Percentiles rank a stretch among this genome's conserved stretches.
These are phyloP conservation scores for Camillea tinctor DNA, from an alignment of 2,329 filamentous ascomycete genomes.

Conservation along the genomic window DNA sequence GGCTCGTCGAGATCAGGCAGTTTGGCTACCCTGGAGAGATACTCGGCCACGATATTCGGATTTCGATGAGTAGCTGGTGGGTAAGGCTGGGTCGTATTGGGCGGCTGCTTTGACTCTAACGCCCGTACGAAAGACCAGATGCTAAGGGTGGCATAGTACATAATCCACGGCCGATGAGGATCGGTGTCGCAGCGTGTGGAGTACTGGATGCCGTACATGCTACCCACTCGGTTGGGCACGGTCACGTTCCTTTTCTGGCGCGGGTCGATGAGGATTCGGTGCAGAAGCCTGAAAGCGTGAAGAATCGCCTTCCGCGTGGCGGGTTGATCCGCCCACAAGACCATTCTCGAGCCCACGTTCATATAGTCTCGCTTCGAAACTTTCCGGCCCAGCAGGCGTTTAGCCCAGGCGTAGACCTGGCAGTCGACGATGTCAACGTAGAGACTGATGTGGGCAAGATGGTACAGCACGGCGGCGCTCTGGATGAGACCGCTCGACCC, in stretches of 20 bases:
- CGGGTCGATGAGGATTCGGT: conserved; percentile 66
- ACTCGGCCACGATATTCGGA: conserved; percentile 39
- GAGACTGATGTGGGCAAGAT: conserved; percentile 84
- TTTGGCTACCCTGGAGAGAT: conserved; percentile 63
- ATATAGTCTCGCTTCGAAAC: conserved; percentile 74
- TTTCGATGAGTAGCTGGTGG: conserved; percentile 22
- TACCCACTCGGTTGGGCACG: conserved; percentile 25
- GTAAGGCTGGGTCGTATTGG: conserved; percentile 50
- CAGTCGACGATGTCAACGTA: conserved; percentile 88
- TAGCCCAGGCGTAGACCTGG: conserved; percentile 82
- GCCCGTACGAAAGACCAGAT: conserved; percentile 89
- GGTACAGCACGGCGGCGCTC: conserved; percentile 76
- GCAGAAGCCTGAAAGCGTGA: conserved; percentile 79
- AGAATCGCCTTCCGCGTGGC: conserved; percentile 79
- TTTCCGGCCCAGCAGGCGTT: conserved; percentile 72
- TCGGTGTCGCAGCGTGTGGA: conserved; percentile 75
- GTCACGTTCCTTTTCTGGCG: conserved; percentile 34
- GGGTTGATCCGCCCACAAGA: conserved; percentile 71
- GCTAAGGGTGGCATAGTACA: conserved; percentile 82
- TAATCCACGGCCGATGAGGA: conserved; percentile 83
- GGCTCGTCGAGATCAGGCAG: conserved; percentile 60
- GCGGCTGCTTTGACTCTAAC: conserved; percentile 51
- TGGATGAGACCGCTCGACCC: conserved; percentile 65
- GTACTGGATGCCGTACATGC: conserved; percentile 53
- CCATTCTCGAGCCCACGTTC: conserved; percentile 73